Evolutionary conservation across 2,329 filamentous ascomycete genomes (phyloP).

Genomic region (Aaosphaeria pasadenensis): DNA sequence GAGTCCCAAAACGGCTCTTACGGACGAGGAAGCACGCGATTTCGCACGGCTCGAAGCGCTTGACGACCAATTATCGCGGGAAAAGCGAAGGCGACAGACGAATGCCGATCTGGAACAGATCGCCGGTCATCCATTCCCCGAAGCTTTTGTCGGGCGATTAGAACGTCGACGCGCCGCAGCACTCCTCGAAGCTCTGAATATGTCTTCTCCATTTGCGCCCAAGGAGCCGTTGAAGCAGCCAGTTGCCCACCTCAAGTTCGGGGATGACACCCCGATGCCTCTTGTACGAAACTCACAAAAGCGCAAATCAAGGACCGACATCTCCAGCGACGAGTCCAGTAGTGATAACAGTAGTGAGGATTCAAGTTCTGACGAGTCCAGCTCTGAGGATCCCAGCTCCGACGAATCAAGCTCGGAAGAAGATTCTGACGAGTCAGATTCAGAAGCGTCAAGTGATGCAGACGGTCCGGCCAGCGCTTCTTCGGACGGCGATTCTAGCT

Average conservation of each 20-base stretch:
- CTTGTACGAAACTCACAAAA: constrained; percentile 22
- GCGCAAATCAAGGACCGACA: constrained; percentile 25
- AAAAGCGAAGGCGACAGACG: constrained; percentile 26
- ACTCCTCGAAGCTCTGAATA: constrained; percentile 26
- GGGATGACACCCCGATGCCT: background rate
- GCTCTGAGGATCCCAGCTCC: constrained; percentile 6
- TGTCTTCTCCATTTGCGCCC: constrained; percentile 14
- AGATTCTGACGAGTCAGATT: constrained; percentile 1
- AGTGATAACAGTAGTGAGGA: constrained; percentile 24
- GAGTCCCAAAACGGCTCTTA: constrained; percentile 25
- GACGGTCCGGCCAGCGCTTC: too few relatives aligned
- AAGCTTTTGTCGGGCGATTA: constrained; percentile 31
- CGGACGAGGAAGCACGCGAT: constrained; percentile 31
- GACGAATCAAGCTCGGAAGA: constrained; percentile 4
- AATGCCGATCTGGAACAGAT: constrained; percentile 28
- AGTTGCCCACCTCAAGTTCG: background rate
- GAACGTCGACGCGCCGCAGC: constrained; percentile 30
- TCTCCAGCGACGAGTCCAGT: constrained; percentile 32
- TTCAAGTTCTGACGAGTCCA: constrained; percentile 15
- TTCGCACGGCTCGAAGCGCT: constrained; percentile 36
- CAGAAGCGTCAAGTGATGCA: background rate
- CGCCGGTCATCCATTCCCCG: constrained; percentile 18
- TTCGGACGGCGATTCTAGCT: too few relatives aligned
- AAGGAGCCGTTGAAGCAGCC: background rate
- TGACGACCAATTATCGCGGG: constrained; percentile 28